Percentiles rank a stretch among this genome's conserved stretches.
These are phyloP conservation scores for Andrographis paniculata DNA, from an alignment of 305 asterid species.

Conservation along the genomic window DNA sequence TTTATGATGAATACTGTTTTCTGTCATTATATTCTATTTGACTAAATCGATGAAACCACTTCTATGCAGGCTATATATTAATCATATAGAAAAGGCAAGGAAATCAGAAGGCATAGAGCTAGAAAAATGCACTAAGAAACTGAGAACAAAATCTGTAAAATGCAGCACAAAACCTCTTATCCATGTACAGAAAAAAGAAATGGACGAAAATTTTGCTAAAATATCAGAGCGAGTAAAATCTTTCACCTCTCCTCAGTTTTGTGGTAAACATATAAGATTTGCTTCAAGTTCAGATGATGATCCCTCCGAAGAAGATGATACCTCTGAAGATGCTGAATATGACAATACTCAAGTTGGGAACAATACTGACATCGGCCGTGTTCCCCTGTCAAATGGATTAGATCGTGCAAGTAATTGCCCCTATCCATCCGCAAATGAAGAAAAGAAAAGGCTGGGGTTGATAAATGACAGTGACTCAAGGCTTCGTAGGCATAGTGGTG, in stretches of 20 bases:
- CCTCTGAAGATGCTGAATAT: slow-evolving; percentile 24
- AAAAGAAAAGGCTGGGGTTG: slow-evolving; percentile 64
- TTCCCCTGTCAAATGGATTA: slow-evolving; percentile 31
- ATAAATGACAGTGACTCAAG: slow-evolving; percentile 32
- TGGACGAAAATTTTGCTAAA: slow-evolving; percentile 59
- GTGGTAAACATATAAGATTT: slow-evolving; percentile 8
- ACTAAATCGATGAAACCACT: slow-evolving; percentile 21
- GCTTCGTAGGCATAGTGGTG: slow-evolving; percentile 20
- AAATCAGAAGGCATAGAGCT: slow-evolving; percentile 36
- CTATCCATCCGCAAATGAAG: slow-evolving; percentile 92
- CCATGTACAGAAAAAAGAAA: slow-evolving; percentile 44
- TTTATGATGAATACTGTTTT: background rate
- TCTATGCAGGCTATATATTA: slow-evolving; percentile 45
- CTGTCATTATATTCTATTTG: background rate
- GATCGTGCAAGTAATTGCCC: slow-evolving; percentile 81
- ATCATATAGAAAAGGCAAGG: slow-evolving; percentile 38
- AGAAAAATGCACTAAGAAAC: slow-evolving; percentile 35
- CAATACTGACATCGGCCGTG: slow-evolving; percentile 20
- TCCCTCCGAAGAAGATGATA: slow-evolving; percentile 25
- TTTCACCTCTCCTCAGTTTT: slow-evolving; percentile 43
- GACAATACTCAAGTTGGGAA: slow-evolving; percentile 19
- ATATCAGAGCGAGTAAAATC: slow-evolving; percentile 58
- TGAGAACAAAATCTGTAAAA: slow-evolving; percentile 34
- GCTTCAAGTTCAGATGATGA: slow-evolving; percentile 10
- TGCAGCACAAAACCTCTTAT: slow-evolving; percentile 39